Evolutionary conservation across 2,329 filamentous ascomycete species (phyloP).

Genomic region (Amylocarpus encephaloides): DNA sequence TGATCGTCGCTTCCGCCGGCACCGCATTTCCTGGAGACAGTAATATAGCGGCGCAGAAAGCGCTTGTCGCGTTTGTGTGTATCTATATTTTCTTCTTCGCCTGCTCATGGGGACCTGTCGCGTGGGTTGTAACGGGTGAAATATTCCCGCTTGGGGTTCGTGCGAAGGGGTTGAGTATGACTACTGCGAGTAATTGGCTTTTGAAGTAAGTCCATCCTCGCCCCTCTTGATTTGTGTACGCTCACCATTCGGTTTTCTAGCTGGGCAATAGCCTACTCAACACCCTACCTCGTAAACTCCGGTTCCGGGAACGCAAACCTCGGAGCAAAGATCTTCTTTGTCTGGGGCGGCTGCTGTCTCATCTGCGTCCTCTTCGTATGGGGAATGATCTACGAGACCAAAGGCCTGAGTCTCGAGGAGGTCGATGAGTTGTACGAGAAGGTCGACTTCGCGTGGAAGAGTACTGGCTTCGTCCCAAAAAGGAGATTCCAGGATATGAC

Average conservation of each 20-base stretch:
- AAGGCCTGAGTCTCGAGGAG: conserved; percentile 74
- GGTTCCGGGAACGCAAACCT: conserved; percentile 67
- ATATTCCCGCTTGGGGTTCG: conserved; percentile 58
- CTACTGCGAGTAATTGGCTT: conserved; percentile 65
- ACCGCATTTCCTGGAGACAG: conserved; percentile 49
- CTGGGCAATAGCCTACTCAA: conserved; percentile 73
- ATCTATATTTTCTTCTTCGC: conserved; percentile 74
- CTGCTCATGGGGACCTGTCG: conserved; percentile 56
- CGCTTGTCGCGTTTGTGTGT: conserved; percentile 56
- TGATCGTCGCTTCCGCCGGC: conserved; percentile 54
- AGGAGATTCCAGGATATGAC: too few relatives aligned
- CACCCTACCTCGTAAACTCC: conserved; percentile 72
- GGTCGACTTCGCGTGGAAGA: conserved; percentile 41
- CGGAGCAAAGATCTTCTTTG: conserved; percentile 69
- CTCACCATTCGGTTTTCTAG: too few relatives aligned
- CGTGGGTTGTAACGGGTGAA: conserved; percentile 53
- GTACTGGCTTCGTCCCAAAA: too few relatives aligned
- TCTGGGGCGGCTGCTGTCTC: conserved; percentile 69
- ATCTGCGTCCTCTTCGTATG: conserved; percentile 66
- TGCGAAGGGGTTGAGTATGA: conserved; percentile 59
- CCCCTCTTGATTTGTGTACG: too few relatives aligned
- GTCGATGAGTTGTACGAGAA: conserved; percentile 73
- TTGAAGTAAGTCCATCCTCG: conserved; percentile 41
- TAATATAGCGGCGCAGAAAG: conserved; percentile 47
- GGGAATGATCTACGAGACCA: conserved; percentile 80